phyloP scores from a whole-genome alignment of 139 green algal genomes.

The Volvox reticuliferus region DNA sequence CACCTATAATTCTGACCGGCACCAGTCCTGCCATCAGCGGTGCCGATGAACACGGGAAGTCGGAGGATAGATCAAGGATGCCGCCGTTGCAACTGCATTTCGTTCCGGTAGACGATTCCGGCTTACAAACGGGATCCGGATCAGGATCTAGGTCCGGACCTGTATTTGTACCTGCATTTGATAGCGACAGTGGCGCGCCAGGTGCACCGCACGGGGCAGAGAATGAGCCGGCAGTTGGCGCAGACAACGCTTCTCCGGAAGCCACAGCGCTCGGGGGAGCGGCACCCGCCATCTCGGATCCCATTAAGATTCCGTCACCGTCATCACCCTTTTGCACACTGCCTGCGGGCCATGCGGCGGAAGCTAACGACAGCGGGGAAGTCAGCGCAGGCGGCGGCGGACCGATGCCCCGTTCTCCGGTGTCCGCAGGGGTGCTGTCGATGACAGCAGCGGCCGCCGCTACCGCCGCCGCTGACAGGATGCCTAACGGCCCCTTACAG shows the following conservation, averaged over 20 bases:
- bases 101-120: not conserved
- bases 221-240: not conserved
- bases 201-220: not conserved
- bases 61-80: not conserved
- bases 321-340: not conserved
- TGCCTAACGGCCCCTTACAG: not conserved
- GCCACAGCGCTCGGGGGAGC: not conserved
- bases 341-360: not conserved
- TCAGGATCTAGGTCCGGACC: too few relatives aligned
- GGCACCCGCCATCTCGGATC: not conserved
- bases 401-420: too few relatives aligned
- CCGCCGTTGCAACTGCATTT: not conserved
- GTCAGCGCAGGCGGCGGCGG: too few relatives aligned
- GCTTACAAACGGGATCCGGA: not conserved
- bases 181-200: not conserved
- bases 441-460: not conserved
- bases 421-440: not conserved
- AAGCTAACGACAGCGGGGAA: not conserved
- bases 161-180: not conserved
- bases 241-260: not conserved
- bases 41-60: too few relatives aligned
- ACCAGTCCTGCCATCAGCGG: too few relatives aligned
- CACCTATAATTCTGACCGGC: too few relatives aligned
- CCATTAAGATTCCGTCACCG: slow-evolving; percentile 6
- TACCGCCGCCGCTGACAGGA: not conserved